Conservation (phyloP, 2,329 filamentous ascomycete species). For the Tricladium varicosporioides region DNA sequence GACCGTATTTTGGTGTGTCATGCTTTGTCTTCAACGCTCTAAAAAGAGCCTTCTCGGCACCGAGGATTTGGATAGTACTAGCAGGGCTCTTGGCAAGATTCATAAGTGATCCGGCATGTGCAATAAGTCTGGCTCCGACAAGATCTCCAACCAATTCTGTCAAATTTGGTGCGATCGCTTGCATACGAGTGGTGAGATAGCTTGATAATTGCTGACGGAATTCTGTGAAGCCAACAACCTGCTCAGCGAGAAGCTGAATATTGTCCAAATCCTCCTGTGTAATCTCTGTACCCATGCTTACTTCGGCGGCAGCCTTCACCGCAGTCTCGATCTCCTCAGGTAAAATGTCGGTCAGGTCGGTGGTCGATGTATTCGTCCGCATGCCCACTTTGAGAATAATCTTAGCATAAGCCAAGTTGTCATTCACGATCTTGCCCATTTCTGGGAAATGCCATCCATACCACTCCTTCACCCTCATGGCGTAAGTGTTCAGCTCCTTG, state of each 20-base stretch:
- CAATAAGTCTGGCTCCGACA: constrained; percentile 90
- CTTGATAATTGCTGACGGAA: constrained; percentile 84
- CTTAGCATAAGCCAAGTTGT: constrained; percentile 91
- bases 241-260: constrained; percentile 86
- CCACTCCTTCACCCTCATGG: constrained; percentile 99
- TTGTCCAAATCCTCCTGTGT: constrained; percentile 88
- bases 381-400: constrained; percentile 88
- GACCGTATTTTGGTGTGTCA: constrained; percentile 96
- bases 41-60: constrained; percentile 98
- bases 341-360: constrained; percentile 84
- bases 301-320: constrained; percentile 91
- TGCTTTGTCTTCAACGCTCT: constrained; percentile 98
- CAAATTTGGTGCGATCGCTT: constrained; percentile 92
- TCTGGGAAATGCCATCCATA: constrained; percentile 99
- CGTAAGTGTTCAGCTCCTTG: constrained; percentile 98
- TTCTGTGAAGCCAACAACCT: constrained; percentile 89
- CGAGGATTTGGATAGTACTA: constrained; percentile 95
- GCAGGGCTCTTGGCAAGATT: constrained; percentile 93
- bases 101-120: constrained; percentile 90
- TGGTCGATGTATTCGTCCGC: constrained; percentile 72
- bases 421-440: constrained; percentile 93
- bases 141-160: constrained; percentile 90
- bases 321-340: constrained; percentile 92
- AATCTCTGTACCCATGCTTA: constrained; percentile 98
- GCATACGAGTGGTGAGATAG: constrained; percentile 92